Evolutionary conservation across 1,284 basidiomycete genomes (phyloP).

Genomic region (Sanghuangporus sanghuang): DNA sequence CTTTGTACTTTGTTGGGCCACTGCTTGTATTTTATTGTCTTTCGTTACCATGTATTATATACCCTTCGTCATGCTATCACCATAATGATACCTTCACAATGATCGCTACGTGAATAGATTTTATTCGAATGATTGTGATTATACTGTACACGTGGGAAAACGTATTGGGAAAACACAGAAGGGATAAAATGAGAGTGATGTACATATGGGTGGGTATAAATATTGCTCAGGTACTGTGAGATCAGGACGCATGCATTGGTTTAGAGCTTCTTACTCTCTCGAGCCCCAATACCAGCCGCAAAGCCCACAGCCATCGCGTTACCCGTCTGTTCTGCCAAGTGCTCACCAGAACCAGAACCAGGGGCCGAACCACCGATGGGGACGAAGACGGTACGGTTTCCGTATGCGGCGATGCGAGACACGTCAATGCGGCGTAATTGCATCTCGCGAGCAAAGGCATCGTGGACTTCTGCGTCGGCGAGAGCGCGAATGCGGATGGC

Average conservation of each 20-base stretch:
- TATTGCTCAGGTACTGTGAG: background rate
- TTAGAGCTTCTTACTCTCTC: slow-evolving; percentile 17
- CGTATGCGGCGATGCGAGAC: slow-evolving; percentile 56
- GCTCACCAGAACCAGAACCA: slow-evolving; percentile 30
- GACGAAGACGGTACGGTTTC: slow-evolving; percentile 65
- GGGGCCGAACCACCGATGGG: slow-evolving; percentile 32
- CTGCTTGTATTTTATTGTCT: background rate
- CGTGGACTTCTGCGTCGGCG: slow-evolving; percentile 55
- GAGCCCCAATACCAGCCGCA: slow-evolving; percentile 57
- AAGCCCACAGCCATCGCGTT: slow-evolving; percentile 57
- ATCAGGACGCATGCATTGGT: background rate
- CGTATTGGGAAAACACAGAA: background rate
- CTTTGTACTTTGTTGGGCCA: slow-evolving; percentile 3
- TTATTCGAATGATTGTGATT: background rate
- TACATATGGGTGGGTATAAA: background rate
- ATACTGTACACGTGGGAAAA: background rate
- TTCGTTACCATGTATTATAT: slow-evolving; percentile 4
- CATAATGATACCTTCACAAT: background rate
- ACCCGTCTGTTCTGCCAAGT: slow-evolving; percentile 50
- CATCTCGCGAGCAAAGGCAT: slow-evolving; percentile 73
- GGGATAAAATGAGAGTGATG: background rate
- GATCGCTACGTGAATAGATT: background rate
- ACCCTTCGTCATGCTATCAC: background rate
- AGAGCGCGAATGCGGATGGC: slow-evolving; percentile 58
- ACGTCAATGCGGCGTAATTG: slow-evolving; percentile 63